A percentile compares a stretch with the other conserved stretches of the same genome.
Conservation (phyloP, 1,284 basidiomycete species). For the Ceratobasidium sp. region DNA sequence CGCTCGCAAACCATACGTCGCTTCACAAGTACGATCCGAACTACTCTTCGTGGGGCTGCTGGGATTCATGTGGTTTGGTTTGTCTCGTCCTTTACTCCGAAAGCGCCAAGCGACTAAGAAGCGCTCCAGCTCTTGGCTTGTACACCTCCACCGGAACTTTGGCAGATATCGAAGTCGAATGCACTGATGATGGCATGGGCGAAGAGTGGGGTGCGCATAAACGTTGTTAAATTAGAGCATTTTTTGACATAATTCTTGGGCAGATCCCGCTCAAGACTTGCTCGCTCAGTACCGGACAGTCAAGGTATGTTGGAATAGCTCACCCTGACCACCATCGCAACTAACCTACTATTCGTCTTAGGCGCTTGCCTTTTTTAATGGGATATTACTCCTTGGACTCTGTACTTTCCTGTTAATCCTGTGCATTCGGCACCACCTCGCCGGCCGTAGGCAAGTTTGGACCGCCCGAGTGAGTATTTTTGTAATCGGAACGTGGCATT, state of each 20-base stretch:
- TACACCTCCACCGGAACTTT: constrained; percentile 79
- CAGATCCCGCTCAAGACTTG: constrained; percentile 77
- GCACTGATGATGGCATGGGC: constrained; percentile 70
- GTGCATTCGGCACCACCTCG: constrained; percentile 73
- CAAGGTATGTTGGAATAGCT: constrained; percentile 21
- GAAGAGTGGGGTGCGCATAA: constrained; percentile 49
- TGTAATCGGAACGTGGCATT: constrained; percentile 31
- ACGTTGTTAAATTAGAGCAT: neutral
- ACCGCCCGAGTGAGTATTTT: constrained; percentile 62
- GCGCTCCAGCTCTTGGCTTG: constrained; percentile 72
- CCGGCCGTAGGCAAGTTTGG: constrained; percentile 80
- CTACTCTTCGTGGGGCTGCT: constrained; percentile 75
- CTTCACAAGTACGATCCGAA: constrained; percentile 75
- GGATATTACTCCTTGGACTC: constrained; percentile 73
- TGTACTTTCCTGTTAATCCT: constrained; percentile 72
- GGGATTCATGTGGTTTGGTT: constrained; percentile 84
- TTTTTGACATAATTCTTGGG: constrained; percentile 22
- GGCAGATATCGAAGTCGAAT: constrained; percentile 83
- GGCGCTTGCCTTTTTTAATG: constrained; percentile 82
- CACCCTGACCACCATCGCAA: neutral
- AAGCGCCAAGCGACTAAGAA: constrained; percentile 27
- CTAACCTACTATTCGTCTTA: constrained; percentile 64
- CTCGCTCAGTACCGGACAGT: constrained; percentile 81
- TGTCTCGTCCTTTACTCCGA: constrained; percentile 53
- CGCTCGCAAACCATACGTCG: constrained; percentile 32